Base-by-base conservation (phyloP, 1,284 basidiomycete species). In the Ceratorhiza oryzae-sativae region DNA sequence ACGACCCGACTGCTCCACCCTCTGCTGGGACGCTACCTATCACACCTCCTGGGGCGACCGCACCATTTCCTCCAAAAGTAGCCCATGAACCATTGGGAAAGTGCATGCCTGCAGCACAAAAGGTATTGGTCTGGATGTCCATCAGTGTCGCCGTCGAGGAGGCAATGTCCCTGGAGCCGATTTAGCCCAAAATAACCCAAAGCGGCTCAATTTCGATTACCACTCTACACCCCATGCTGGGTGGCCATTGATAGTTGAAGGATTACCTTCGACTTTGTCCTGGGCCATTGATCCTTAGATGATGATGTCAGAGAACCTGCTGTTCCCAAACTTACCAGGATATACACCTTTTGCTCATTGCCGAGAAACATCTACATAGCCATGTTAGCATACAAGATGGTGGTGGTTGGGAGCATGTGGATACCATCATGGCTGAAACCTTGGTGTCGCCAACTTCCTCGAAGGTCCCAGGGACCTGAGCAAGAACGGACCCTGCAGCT, bases 81-180 rank as follows among this genome's bases (percentile, higher is more conserved):
- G 72, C 73, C 61, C 60, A 74, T 5, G 73, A 74, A 34, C 73
- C 73, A 34, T 74, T 74, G 3, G 73, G 71, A 23, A 74, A 56
- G 23, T 72, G 71, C 51, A 67, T 72, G 13, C 73, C 73, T 13
- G 73, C 51, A 18, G 73, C 71, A 45, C 73, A 74, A 60, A 74
- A 74, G 15, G 62, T 58, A 74, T 84, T 84, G 53, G 80, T 81
- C 36, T 78, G 60, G 34, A 84, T 78, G 74, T 82, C 81, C 82
- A 84, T 84, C 5, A 81, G 59, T 5, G 80, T 79, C 62, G 76
- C 79, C 12, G 74, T 75, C 75, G 83, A 83, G 10, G 80, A 56
- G 15, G 46, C 62, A 23, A 72, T 49, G 34, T 72, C 71, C 71
- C 71, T 72, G 20, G 9, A 62, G 18, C 3, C 23, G 25, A n/a